A percentile compares a stretch with the other conserved stretches of the same genome.
phyloP scores from a whole-genome alignment of 2,329 filamentous ascomycete species.

The Pseudogymnoascus verrucosus region DNA sequence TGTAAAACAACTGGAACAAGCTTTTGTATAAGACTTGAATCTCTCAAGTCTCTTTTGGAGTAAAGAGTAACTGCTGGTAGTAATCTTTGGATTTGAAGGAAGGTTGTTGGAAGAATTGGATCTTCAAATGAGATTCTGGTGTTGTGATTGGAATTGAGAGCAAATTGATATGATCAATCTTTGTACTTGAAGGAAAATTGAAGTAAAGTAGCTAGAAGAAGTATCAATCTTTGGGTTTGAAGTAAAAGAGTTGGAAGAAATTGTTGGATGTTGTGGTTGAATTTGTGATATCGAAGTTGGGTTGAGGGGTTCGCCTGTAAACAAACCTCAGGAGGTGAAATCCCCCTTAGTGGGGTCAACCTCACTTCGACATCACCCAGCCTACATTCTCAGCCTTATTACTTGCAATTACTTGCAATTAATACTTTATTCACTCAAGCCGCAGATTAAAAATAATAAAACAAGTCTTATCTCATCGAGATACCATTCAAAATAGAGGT shows the following conservation, averaged over 20 bases:
- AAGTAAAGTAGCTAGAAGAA: neutral
- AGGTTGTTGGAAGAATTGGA: neutral
- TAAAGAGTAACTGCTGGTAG: neutral
- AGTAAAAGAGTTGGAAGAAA: neutral
- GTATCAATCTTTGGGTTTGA: neutral
- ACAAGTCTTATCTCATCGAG: neutral
- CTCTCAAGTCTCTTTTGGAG: neutral
- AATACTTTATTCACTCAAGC: neutral
- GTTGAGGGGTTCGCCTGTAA: neutral
- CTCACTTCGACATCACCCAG: neutral
- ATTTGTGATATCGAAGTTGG: neutral
- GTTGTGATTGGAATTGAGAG: neutral
- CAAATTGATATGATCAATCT: neutral
- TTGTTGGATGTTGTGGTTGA: neutral
- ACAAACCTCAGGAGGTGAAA: neutral
- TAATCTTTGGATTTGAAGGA: neutral
- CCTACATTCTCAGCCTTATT: neutral
- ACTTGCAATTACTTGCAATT: neutral
- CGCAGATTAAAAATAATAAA: neutral
- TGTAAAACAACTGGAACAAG: neutral
- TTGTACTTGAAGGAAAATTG: neutral
- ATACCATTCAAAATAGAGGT: constrained; percentile 2
- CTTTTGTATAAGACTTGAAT: neutral
- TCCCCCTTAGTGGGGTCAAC: neutral
- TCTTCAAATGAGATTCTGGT: neutral